phyloP scores from a whole-genome alignment of 148 eudicot genomes.

The Persicaria maculosa region DNA sequence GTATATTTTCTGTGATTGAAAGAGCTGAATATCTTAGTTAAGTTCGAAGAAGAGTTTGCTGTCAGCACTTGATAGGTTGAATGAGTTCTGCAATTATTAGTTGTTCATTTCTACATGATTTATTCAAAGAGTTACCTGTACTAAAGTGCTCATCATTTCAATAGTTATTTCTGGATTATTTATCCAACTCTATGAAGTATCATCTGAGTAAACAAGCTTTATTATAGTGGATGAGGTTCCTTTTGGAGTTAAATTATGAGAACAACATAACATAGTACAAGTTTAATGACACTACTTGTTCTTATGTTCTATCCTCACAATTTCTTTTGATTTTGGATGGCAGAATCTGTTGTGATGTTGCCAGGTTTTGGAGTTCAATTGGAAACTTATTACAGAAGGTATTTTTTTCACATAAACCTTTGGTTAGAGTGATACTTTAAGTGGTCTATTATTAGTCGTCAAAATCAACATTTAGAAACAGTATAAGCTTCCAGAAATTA shows the following conservation, averaged over 20 bases:
- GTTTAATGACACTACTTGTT: neutral
- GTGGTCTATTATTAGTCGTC: neutral
- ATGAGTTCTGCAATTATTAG: neutral
- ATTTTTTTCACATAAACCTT: neutral
- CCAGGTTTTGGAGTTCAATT: conserved; percentile 88
- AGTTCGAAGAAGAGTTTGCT: neutral
- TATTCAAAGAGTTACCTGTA: neutral
- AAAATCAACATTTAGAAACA: neutral
- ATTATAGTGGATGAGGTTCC: neutral
- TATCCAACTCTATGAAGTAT: neutral
- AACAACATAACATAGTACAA: neutral
- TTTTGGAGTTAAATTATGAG: neutral
- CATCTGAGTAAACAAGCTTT: neutral
- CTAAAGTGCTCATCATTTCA: neutral
- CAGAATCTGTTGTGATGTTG: conserved; percentile 78
- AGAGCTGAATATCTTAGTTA: neutral
- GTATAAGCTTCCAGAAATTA: conserved; percentile 1
- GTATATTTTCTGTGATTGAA: neutral
- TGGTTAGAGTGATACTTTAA: neutral
- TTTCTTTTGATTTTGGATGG: conserved; percentile 19
- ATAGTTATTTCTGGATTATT: conserved; percentile 5
- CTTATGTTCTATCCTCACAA: neutral
- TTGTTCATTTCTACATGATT: neutral
- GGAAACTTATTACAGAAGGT: conserved; percentile 84
- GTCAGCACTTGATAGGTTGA: neutral